phyloP scores from a whole-genome alignment of 208 protist species.

The Acanthamoeba triangularis region DNA sequence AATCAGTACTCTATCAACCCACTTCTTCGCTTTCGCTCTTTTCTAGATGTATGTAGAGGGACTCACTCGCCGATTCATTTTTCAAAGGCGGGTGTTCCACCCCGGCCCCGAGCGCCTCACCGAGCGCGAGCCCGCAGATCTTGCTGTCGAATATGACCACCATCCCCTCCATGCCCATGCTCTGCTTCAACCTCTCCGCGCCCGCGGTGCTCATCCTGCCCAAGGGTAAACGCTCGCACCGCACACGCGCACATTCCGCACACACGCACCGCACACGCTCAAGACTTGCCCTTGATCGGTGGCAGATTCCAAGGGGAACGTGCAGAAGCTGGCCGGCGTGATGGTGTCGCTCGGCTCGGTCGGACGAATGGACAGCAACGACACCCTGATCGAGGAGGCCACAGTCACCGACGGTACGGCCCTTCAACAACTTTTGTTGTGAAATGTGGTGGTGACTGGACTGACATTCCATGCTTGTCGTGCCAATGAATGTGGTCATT shows the following conservation, averaged over 20 bases:
- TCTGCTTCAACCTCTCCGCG: slow-evolving; percentile 1
- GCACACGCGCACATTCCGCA: background rate
- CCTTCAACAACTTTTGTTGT: background rate
- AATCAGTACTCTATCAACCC: background rate
- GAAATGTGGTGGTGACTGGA: background rate
- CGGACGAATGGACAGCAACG: background rate
- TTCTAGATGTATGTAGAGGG: background rate
- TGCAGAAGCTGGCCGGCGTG: background rate
- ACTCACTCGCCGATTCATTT: background rate
- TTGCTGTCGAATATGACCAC: slow-evolving; percentile 6
- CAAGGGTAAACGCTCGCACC: background rate
- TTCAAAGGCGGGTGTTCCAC: background rate
- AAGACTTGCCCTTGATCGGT: background rate
- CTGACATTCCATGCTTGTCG: background rate
- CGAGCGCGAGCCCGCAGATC: background rate
- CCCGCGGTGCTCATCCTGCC: slow-evolving; percentile 1
- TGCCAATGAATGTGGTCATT: background rate
- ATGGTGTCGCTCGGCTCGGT: background rate
- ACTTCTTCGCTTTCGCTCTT: background rate
- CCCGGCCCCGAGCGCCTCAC: background rate
- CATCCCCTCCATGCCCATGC: background rate
- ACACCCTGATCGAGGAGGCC: background rate
- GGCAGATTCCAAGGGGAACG: background rate
- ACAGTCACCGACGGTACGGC: background rate
- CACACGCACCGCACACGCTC: too few species aligned